These are phyloP conservation scores for Suillus decipiens DNA, from an alignment of 768 basidiomycete species.

Conservation along the genomic window DNA sequence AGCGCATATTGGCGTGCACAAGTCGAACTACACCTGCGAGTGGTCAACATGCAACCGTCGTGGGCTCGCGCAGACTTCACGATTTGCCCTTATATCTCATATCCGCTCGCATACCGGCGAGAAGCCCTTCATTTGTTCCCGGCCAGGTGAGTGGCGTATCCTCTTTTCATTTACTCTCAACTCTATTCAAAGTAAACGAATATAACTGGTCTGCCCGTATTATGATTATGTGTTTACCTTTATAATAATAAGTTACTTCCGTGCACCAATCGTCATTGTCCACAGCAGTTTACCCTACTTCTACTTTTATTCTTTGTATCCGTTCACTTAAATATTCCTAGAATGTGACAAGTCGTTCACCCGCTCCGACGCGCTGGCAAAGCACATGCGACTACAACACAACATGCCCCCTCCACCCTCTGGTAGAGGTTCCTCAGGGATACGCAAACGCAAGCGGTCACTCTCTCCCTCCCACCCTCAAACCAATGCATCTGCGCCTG, in stretches of 20 bases:
- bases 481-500: conserved; percentile 19
- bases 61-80: conserved; percentile 82
- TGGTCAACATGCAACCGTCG: conserved; percentile 82
- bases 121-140: conserved; percentile 84
- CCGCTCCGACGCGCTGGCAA: conserved; percentile 89
- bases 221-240: background rate
- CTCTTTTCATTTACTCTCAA: background rate
- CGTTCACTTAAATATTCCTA: conserved; percentile 26
- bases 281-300: background rate
- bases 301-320: background rate
- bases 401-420: conserved; percentile 75
- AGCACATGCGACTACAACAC: conserved; percentile 90
- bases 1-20: conserved; percentile 85
- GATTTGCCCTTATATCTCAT: conserved; percentile 90
- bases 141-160: conserved; percentile 58
- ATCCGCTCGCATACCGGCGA: conserved; percentile 93
- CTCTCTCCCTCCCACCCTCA: conserved; percentile 26
- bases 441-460: conserved; percentile 60
- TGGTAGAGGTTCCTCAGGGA: conserved; percentile 67
- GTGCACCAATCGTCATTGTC: conserved; percentile 3
- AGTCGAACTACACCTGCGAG: conserved; percentile 86
- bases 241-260: background rate
- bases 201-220: background rate
- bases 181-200: conserved; percentile 11
- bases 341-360: conserved; percentile 97